Evolutionary conservation across 768 basidiomycete species (phyloP).

Genomic region (Suillus brevipes): DNA sequence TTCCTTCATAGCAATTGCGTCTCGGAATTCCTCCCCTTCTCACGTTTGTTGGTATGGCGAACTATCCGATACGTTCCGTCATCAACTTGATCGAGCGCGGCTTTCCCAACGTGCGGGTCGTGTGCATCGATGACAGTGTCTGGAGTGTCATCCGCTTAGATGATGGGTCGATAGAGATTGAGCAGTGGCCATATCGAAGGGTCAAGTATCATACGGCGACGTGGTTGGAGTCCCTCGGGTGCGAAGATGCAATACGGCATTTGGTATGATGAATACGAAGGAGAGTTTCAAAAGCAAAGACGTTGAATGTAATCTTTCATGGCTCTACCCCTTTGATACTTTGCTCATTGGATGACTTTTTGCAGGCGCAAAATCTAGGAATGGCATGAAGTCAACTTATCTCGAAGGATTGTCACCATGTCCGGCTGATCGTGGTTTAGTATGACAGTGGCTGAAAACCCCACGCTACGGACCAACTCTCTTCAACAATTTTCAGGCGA

Average conservation of each 20-base stretch:
- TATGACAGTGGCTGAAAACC: neutral
- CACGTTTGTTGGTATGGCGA: conserved; percentile 56
- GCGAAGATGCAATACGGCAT: conserved; percentile 50
- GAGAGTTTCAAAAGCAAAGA: neutral
- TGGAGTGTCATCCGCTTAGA: conserved; percentile 47
- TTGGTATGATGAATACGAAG: neutral
- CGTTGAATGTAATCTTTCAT: neutral
- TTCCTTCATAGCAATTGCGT: conserved; percentile 51
- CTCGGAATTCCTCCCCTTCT: conserved; percentile 54
- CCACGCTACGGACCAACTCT: neutral
- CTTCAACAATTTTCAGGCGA: too few species aligned
- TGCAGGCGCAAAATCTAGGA: neutral
- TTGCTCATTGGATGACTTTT: neutral
- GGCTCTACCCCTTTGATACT: neutral
- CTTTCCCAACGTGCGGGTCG: conserved; percentile 60
- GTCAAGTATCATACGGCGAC: conserved; percentile 53
- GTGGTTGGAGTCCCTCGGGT: conserved; percentile 67
- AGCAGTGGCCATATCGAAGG: conserved; percentile 57
- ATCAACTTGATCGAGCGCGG: conserved; percentile 53
- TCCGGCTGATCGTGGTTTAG: neutral
- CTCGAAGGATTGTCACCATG: neutral
- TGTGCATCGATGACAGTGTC: conserved; percentile 52
- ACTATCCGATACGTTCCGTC: conserved; percentile 42
- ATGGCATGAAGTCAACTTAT: neutral
- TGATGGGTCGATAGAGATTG: conserved; percentile 42